A percentile compares a stretch with the other conserved stretches of the same genome.
phyloP scores from a whole-genome alignment of 2,329 filamentous ascomycete species.

The Paraphaeosphaeria minitans region DNA sequence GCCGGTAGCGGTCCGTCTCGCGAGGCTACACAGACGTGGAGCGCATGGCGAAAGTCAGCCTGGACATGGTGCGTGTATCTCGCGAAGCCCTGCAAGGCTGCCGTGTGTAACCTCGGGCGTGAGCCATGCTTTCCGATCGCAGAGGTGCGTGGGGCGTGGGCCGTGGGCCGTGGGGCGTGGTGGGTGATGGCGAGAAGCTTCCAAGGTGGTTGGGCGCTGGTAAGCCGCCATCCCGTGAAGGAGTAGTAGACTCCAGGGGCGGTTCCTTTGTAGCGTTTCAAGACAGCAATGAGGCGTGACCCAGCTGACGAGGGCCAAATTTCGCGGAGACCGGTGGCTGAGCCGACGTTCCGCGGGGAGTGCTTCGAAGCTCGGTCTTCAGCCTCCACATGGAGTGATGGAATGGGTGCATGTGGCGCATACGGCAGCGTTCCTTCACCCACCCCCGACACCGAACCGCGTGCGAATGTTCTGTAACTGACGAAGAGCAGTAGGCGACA shows the following conservation, averaged over 20 bases:
- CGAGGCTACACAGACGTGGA: not conserved
- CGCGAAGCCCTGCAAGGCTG: not conserved
- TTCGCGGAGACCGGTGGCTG: not conserved
- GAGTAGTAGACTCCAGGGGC: not conserved
- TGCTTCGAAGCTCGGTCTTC: not conserved
- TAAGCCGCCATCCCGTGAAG: not conserved
- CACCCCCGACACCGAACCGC: constrained; percentile 41
- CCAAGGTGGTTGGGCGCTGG: not conserved
- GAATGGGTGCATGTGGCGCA: not conserved
- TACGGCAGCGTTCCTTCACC: constrained; percentile 23
- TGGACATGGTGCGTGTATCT: not conserved
- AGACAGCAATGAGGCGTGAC: not conserved
- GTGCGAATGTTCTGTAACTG: constrained; percentile 41
- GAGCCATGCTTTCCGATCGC: not conserved
- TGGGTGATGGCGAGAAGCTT: not conserved
- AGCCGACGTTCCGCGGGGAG: not conserved
- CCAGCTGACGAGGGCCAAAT: not conserved
- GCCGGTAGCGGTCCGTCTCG: not conserved
- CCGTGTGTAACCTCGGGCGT: not conserved
- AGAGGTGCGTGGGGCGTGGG: no score
- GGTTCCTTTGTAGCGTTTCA: not conserved
- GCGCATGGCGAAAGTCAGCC: not conserved
- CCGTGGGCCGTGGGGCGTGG: no score
- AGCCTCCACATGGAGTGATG: not conserved
- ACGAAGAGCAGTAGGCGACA: constrained; percentile 40